Base-by-base conservation (phyloP, 2,329 filamentous ascomycete species). In the Phyllosticta paracitricarpa region DNA sequence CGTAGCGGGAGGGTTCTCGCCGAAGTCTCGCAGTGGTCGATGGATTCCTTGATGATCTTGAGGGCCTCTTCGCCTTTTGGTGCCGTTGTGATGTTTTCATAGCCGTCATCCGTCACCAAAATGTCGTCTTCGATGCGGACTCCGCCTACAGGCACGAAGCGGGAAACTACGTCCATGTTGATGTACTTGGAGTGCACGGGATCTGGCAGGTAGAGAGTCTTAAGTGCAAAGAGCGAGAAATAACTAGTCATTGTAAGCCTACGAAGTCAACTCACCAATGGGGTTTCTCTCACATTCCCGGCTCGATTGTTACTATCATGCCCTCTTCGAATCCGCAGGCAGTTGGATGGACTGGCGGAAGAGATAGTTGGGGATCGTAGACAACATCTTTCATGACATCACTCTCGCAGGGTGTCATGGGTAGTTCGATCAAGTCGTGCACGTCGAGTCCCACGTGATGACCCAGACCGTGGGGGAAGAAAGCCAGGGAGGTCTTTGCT, bases 401-500 rank as follows among this genome's bases (percentile, higher is more conserved):
- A 33, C 30, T 30, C 35, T 54, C 61, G 56, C 33, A 40, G 8
- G 33, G 33, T 40, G 33, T 62, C 24, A 62, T 52, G 22, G 61
- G 61, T 5, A 62, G 57, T n/a, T 57, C 64, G 2, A 65, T 62
- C 2, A 75, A 71, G 66, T 97, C 92, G 72, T 97, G 92, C 1
- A 91, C 95, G 72, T 97, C 92, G 82, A 97, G 87, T 64, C 92
- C 92, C 9, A 97, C 79, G 72, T 96, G 93, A 74, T 97, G 92
- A 0, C 92, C 92, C 0, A 97, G 78, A 0, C 92, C 92, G 72
- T 97, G 92, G 1, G 92, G 92, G 70, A 96, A 89, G 78, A 97
- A 97, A 1, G 91, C 92, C 25, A 88, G 85, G 68, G 89, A 93
- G n/a, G 91, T 89, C 61, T 91, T 82, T 53, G 84, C 84, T 66